A percentile compares a stretch with the other conserved stretches of the same genome.
Evolutionary conservation across 371 early-diverging fungal species (phyloP).

Genomic region (Nosema granulosis): DNA sequence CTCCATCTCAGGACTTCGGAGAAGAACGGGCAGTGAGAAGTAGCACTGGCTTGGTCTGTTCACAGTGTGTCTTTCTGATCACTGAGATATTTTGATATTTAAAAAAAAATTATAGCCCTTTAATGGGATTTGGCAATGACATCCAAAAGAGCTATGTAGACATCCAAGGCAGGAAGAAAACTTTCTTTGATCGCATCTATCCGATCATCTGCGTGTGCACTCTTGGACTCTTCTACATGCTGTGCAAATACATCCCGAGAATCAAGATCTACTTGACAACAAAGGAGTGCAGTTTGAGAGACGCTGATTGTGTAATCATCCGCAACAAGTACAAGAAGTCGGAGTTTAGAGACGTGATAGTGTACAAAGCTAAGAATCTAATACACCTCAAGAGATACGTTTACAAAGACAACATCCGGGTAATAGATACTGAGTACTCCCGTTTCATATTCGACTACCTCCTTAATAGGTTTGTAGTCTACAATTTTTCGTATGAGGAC

Average conservation of each 20-base stretch:
- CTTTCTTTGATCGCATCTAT: slow-evolving; percentile 33
- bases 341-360: slow-evolving; percentile 31
- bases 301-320: slow-evolving; percentile 41
- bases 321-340: slow-evolving; percentile 25
- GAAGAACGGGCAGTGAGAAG: no score
- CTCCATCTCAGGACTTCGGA: no score
- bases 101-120: background rate
- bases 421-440: slow-evolving; percentile 16
- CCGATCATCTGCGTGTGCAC: slow-evolving; percentile 45
- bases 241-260: slow-evolving; percentile 40
- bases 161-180: slow-evolving; percentile 39
- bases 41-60: no score
- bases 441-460: slow-evolving; percentile 40
- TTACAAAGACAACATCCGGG: slow-evolving; percentile 4
- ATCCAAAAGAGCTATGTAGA: slow-evolving; percentile 3
- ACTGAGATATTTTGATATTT: no score
- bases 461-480: slow-evolving; percentile 17
- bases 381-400: slow-evolving; percentile 20
- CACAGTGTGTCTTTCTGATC: no score
- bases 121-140: no score
- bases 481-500: background rate
- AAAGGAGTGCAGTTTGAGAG: slow-evolving; percentile 17
- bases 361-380: background rate
- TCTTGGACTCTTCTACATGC: slow-evolving; percentile 55
- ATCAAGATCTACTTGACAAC: slow-evolving; percentile 39